phyloP scores from a whole-genome alignment of 1,139 yeast genomes.

The Debaryomyces psychrophilus region DNA sequence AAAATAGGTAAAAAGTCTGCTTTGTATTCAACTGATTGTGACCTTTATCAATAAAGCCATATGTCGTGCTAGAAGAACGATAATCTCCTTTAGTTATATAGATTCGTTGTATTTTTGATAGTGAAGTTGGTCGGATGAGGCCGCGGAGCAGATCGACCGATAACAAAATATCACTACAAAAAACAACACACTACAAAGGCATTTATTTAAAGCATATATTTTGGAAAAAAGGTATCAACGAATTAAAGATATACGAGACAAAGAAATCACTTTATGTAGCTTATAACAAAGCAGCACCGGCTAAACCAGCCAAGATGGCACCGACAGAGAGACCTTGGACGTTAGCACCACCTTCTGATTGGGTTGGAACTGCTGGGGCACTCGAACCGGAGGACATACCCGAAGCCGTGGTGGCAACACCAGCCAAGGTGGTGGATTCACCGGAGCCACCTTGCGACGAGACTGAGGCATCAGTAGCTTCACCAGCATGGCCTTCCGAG shows the following conservation, averaged over 20 bases:
- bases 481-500: conserved; percentile 11
- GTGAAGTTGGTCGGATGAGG: background rate
- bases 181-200: background rate
- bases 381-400: conserved; percentile 30
- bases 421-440: conserved; percentile 19
- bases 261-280: conserved; percentile 6
- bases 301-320: conserved; percentile 46
- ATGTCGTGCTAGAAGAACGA: background rate
- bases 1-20: background rate
- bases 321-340: conserved; percentile 48
- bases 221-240: conserved; percentile 10
- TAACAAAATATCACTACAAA: background rate
- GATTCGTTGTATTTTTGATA: background rate
- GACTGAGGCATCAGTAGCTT: conserved; percentile 13
- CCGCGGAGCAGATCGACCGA: conserved; percentile 4
- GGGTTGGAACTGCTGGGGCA: conserved; percentile 28
- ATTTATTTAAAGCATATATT: conserved; percentile 1
- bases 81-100: background rate
- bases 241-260: conserved; percentile 9
- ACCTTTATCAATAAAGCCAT: background rate
- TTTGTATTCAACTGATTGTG: background rate
- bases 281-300: conserved; percentile 53
- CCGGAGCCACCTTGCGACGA: conserved; percentile 20
- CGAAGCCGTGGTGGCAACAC: conserved; percentile 28
- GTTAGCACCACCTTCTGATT: conserved; percentile 29